Percentiles rank a stretch among this genome's conserved stretches.
These are phyloP conservation scores for Isabelozyma pseudorhagii DNA, from an alignment of 805 yeast species.

Conservation along the genomic window DNA sequence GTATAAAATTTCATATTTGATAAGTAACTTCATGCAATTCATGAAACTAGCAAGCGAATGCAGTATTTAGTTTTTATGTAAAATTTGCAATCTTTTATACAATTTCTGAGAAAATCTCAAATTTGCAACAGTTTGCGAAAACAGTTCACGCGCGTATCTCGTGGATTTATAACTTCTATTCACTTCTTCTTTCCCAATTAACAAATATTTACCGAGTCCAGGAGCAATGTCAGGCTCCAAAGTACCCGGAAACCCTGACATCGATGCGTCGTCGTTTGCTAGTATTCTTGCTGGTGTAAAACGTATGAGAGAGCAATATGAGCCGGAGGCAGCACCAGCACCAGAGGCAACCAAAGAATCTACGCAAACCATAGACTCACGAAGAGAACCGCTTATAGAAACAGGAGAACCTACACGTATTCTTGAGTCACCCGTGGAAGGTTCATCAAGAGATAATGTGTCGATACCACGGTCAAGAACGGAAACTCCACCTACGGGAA, in stretches of 20 bases:
- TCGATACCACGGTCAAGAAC: background rate
- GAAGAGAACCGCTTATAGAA: background rate
- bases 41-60: background rate
- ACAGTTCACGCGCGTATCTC: background rate
- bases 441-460: background rate
- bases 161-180: background rate
- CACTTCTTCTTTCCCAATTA: background rate
- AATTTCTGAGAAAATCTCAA: background rate
- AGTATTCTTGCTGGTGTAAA: constrained; percentile 70
- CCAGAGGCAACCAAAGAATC: background rate
- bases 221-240: background rate
- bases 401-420: background rate
- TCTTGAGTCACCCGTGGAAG: background rate
- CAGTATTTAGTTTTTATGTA: background rate
- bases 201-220: background rate
- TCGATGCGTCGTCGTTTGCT: constrained; percentile 64
- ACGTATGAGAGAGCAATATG: constrained; percentile 49
- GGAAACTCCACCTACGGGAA: background rate
- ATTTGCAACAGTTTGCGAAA: background rate
- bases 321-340: constrained; percentile 8
- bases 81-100: background rate
- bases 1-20: too few species aligned
- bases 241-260: background rate
- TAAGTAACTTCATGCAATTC: too few species aligned
- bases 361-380: background rate